Evolutionary conservation across 2,329 filamentous ascomycete species (phyloP).

Genomic region (Phyllachora maydis): DNA sequence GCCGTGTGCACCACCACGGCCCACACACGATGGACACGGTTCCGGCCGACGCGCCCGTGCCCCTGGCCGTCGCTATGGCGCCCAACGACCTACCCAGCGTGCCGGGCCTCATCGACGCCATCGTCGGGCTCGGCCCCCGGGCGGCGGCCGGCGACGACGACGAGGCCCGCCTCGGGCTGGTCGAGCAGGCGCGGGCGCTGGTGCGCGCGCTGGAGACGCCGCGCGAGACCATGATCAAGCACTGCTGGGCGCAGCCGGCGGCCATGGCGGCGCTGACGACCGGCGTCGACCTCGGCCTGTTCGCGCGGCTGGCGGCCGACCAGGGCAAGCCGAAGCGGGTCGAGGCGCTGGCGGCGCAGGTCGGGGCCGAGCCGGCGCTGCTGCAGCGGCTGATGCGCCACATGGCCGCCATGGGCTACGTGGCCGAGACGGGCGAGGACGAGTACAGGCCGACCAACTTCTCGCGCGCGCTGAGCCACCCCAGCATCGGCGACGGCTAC

Average conservation of each 20-base stretch:
- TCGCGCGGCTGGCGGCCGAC: conserved; percentile 11
- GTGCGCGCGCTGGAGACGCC: conserved; percentile 20
- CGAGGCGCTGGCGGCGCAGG: conserved; percentile 9
- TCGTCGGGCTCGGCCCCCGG: conserved; percentile 1
- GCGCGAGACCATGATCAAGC: conserved; percentile 23
- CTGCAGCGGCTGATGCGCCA: conserved; percentile 15
- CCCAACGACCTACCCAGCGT: conserved; percentile 3
- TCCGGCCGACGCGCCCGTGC: too few relatives aligned
- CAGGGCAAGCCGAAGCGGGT: conserved; percentile 11
- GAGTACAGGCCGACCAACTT: conserved; percentile 17
- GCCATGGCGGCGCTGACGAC: conserved; percentile 2
- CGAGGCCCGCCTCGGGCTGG: conserved; percentile 10
- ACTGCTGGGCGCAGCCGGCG: conserved; percentile 18
- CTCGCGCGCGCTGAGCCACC: conserved; percentile 12
- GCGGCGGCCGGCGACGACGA: conserved; percentile 2
- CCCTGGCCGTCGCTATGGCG: too few relatives aligned
- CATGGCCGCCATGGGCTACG: conserved; percentile 16
- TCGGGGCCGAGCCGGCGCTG: conserved; percentile 9
- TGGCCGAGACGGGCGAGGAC: conserved; percentile 13
- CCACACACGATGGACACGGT: too few relatives aligned
- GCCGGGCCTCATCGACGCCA: conserved; percentile 3
- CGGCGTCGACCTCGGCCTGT: conserved; percentile 15
- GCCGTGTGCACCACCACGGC: too few relatives aligned
- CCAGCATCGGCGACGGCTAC: conserved; percentile 14
- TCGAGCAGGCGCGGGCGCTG: conserved; percentile 12